Conservation (phyloP, 805 yeast species). For the Candida odintsovae region DNA sequence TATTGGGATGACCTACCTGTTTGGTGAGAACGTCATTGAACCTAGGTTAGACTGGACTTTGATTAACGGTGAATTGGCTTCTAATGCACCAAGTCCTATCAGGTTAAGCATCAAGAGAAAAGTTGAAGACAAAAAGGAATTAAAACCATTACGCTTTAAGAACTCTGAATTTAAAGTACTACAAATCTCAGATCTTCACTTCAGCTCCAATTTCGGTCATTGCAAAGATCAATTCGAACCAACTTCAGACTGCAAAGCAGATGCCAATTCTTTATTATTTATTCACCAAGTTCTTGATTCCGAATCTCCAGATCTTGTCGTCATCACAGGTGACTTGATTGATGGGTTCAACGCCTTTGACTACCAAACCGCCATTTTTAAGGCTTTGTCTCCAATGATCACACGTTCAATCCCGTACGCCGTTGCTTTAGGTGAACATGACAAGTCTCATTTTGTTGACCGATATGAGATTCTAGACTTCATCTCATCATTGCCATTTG, state of each 20-base stretch:
- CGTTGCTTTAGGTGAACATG: conserved; percentile 55
- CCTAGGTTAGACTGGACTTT: conserved; percentile 54
- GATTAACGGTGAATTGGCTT: conserved; percentile 13
- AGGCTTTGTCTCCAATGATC: conserved; percentile 51
- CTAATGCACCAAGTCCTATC: neutral
- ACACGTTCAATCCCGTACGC: conserved; percentile 54
- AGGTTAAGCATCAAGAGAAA: neutral
- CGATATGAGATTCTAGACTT: conserved; percentile 40
- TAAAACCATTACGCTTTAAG: neutral
- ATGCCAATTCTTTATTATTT: conserved; percentile 45
- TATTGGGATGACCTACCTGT: conserved; percentile 44
- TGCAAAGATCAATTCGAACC: conserved; percentile 38
- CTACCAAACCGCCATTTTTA: conserved; percentile 53
- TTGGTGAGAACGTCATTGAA: conserved; percentile 51
- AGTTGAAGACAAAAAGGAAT: neutral
- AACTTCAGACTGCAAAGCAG: conserved; percentile 43
- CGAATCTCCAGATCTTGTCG: conserved; percentile 59
- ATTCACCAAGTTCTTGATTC: conserved; percentile 43
- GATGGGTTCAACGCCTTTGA: conserved; percentile 55
- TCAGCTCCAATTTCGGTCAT: conserved; percentile 50
- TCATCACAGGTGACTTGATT: conserved; percentile 60
- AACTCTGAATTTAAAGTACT: conserved; percentile 44
- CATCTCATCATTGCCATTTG: conserved; percentile 43
- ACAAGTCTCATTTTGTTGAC: conserved; percentile 44
- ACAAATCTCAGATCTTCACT: conserved; percentile 64